A percentile compares a stretch with the other conserved stretches of the same genome.
These are phyloP conservation scores for Yarrowia alimentaria DNA, from an alignment of 805 yeast species.

Conservation along the genomic window DNA sequence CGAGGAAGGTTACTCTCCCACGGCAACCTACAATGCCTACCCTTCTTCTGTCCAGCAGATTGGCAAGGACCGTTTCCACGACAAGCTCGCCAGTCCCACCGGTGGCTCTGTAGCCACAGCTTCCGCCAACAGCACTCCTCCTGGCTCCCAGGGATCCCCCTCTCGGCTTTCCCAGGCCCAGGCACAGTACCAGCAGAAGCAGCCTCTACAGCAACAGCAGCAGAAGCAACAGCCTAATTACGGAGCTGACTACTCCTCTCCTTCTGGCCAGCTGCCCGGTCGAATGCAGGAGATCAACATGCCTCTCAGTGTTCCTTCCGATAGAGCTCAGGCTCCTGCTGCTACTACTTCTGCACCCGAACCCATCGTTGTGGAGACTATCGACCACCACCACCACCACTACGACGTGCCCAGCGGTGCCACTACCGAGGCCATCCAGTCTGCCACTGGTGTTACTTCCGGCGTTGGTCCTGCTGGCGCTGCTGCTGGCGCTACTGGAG, in stretches of 20 bases:
- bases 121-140: conserved; percentile 1
- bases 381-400: conserved; percentile 1
- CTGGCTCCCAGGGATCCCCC: too few relatives aligned
- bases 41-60: conserved; percentile 11
- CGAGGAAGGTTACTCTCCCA: conserved; percentile 10
- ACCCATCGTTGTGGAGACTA: conserved; percentile 1
- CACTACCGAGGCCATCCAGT: too few relatives aligned
- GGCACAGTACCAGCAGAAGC: not conserved
- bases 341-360: not conserved
- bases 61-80: conserved; percentile 12
- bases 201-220: not conserved
- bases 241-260: not conserved
- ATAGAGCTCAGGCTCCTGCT: not conserved
- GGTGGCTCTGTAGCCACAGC: too few relatives aligned
- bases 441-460: not conserved
- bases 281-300: conserved; percentile 13
- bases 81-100: not conserved
- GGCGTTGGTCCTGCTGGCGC: conserved; percentile 8
- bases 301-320: not conserved
- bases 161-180: too few relatives aligned
- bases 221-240: not conserved
- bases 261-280: not conserved
- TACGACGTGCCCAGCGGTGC: not conserved
- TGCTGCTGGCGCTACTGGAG: not conserved
- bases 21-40: conserved; percentile 9